Conservation (phyloP, 306 rosid species). For the Gastrolobium bilobum region DNA sequence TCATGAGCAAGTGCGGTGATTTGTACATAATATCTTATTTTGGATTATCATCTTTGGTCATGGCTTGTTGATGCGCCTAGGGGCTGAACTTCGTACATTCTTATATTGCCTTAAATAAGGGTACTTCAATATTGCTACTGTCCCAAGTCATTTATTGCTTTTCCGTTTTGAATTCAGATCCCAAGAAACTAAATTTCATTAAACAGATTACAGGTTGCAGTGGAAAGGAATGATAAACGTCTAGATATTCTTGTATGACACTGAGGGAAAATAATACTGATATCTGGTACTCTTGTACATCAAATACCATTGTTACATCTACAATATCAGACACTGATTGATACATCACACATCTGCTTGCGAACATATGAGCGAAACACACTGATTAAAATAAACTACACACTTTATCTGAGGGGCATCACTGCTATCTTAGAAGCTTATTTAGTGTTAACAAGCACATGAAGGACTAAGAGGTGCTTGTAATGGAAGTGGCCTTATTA, state of each 20-base stretch:
- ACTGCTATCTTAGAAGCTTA: constrained; percentile 15
- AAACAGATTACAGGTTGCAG: neutral
- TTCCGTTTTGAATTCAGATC: constrained; percentile 10
- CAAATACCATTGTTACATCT: neutral
- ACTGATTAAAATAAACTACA: neutral
- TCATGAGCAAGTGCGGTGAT: constrained; percentile 31
- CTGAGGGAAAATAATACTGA: constrained; percentile 4
- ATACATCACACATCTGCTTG: neutral
- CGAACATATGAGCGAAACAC: neutral
- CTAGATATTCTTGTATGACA: neutral
- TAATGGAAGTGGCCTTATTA: neutral
- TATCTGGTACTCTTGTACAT: neutral
- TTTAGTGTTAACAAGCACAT: neutral
- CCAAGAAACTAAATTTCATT: neutral
- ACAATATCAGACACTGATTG: neutral
- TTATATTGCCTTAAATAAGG: neutral
- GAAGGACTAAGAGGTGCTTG: constrained; percentile 28
- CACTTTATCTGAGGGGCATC: constrained; percentile 13
- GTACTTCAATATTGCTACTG: neutral
- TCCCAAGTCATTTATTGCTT: constrained; percentile 9
- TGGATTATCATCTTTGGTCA: neutral
- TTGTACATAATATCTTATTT: constrained; percentile 1
- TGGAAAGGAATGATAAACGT: neutral
- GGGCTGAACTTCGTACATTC: neutral
- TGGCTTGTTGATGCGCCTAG: neutral